Conservation (phyloP, 331 rosid species). For the Rhamnella rubrinervis region DNA sequence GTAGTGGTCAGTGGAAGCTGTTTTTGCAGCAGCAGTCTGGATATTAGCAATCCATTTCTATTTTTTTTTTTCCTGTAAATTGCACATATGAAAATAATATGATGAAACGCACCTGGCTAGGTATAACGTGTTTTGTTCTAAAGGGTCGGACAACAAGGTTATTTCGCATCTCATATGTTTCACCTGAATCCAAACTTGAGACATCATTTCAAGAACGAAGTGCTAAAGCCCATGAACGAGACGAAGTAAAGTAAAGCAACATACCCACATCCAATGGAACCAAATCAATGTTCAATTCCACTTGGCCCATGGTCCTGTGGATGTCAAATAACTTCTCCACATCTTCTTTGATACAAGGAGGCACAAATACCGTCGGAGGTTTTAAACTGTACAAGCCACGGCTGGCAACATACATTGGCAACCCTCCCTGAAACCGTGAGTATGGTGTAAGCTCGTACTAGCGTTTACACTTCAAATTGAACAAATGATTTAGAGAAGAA, state of each 20-base stretch:
- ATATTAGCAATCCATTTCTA: not conserved
- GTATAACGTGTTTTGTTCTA: constrained; percentile 83
- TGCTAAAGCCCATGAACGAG: constrained; percentile 14
- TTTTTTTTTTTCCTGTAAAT: not conserved
- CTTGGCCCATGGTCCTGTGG: constrained; percentile 82
- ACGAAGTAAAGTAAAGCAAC: constrained; percentile 28
- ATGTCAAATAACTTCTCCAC: constrained; percentile 86
- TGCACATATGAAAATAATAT: not conserved
- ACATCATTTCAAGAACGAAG: constrained; percentile 24
- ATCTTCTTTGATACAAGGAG: constrained; percentile 84
- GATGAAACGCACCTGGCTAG: constrained; percentile 76
- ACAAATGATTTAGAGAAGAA: constrained; percentile 8
- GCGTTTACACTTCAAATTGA: constrained; percentile 2
- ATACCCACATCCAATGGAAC: constrained; percentile 87
- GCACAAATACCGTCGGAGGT: constrained; percentile 90
- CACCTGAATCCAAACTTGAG: constrained; percentile 61
- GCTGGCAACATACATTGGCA: constrained; percentile 91
- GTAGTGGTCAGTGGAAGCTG: not conserved
- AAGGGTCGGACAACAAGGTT: constrained; percentile 93
- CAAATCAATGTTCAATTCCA: constrained; percentile 73
- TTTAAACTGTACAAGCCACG: constrained; percentile 84
- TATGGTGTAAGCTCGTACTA: constrained; percentile 5
- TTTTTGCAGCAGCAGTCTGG: not conserved
- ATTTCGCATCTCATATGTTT: constrained; percentile 82
- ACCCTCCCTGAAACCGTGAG: constrained; percentile 73